phyloP scores from a whole-genome alignment of 148 eudicot genomes.

The Fagopyrum homotropicum region DNA sequence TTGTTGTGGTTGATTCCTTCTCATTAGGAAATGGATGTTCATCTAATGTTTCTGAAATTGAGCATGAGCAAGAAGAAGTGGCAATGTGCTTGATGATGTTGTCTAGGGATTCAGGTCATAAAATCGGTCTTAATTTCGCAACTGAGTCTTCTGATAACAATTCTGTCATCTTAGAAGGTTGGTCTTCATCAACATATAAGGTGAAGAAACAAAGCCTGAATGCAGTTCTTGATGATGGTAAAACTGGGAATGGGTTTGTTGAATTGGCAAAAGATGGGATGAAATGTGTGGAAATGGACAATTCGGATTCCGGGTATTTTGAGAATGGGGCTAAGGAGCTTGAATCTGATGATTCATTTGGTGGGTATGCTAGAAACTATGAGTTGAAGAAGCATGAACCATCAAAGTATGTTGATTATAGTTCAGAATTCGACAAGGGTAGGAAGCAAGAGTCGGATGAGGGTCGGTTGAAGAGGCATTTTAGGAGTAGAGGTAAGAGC shows the following conservation, averaged over 20 bases:
- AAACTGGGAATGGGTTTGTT: constrained; percentile 10
- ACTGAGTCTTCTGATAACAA: constrained; percentile 72
- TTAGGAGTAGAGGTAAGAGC: not conserved
- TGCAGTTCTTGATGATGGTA: not conserved
- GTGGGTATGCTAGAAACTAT: constrained; percentile 32
- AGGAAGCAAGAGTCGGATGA: not conserved
- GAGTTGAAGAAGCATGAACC: not conserved
- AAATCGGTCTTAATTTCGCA: constrained; percentile 19
- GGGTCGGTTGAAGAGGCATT: not conserved
- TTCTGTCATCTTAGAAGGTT: constrained; percentile 65
- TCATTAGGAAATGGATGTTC: constrained; percentile 1
- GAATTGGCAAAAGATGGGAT: constrained; percentile 2
- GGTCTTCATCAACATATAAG: constrained; percentile 33
- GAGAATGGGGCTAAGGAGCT: constrained; percentile 55
- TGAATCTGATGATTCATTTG: constrained; percentile 74
- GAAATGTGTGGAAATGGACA: constrained; percentile 36
- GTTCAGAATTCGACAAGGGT: not conserved
- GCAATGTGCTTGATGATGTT: constrained; percentile 86
- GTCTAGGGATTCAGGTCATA: constrained; percentile 48
- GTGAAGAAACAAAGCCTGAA: not conserved
- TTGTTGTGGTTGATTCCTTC: not conserved
- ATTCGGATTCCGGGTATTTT: constrained; percentile 75
- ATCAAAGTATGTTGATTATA: not conserved
- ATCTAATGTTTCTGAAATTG: constrained; percentile 23
- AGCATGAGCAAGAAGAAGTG: constrained; percentile 69